A percentile compares a stretch with the other conserved stretches of the same genome.
phyloP scores from a whole-genome alignment of 1,139 yeast genomes.

The Hansenula sp. region DNA sequence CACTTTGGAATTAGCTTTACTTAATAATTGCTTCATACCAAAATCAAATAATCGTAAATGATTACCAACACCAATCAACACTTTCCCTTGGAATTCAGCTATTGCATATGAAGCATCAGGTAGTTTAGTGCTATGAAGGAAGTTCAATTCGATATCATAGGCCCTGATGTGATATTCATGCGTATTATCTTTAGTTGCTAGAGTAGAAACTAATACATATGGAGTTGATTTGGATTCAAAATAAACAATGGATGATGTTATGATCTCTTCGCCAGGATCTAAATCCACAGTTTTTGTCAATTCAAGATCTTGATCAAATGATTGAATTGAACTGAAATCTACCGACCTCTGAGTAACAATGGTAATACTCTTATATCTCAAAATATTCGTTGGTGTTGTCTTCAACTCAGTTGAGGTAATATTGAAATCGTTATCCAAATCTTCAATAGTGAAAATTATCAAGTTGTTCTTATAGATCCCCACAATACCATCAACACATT shows the following conservation, averaged over 20 bases:
- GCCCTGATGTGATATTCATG: conserved; percentile 38
- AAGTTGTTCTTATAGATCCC: conserved; percentile 54
- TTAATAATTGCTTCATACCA: conserved; percentile 75
- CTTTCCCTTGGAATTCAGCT: conserved; percentile 52
- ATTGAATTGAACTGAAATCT: conserved; percentile 50
- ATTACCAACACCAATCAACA: conserved; percentile 58
- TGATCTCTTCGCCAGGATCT: conserved; percentile 38
- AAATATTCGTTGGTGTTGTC: conserved; percentile 51
- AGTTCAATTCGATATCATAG: conserved; percentile 35
- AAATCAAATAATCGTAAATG: conserved; percentile 61
- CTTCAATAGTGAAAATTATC: conserved; percentile 59
- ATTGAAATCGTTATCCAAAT: conserved; percentile 43
- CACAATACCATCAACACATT: conserved; percentile 57
- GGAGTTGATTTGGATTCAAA: conserved; percentile 33
- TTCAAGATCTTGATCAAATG: conserved; percentile 36
- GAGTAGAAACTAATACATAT: conserved; percentile 48
- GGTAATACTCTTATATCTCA: conserved; percentile 18
- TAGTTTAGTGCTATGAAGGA: conserved; percentile 61
- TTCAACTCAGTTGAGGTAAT: conserved; percentile 41
- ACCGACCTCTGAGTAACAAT: conserved; percentile 12
- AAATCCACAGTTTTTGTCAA: conserved; percentile 41
- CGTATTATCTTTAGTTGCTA: conserved; percentile 29
- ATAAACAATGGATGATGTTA: conserved; percentile 31
- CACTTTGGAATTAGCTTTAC: conserved; percentile 50
- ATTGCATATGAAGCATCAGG: conserved; percentile 49